Conservation (phyloP, 1,139 yeast genomes). For the Pichia sp. region DNA sequence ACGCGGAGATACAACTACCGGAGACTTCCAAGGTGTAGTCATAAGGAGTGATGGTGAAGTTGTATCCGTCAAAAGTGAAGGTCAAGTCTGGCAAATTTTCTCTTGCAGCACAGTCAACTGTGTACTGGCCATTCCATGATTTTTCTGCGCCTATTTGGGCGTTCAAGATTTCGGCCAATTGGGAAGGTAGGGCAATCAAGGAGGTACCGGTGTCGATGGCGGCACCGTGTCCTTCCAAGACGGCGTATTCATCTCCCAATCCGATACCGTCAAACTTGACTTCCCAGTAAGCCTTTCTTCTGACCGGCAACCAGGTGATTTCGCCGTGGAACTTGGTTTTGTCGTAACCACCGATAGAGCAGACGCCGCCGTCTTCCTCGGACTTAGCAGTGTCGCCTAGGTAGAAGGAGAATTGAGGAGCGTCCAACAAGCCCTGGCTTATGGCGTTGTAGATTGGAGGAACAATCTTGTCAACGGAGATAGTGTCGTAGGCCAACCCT, state of each 20-base stretch:
- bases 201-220: slow-evolving; percentile 99
- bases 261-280: slow-evolving; percentile 87
- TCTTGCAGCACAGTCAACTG: slow-evolving; percentile 82
- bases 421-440: slow-evolving; percentile 72
- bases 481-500: slow-evolving; percentile 89
- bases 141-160: slow-evolving; percentile 95
- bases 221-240: slow-evolving; percentile 80
- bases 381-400: slow-evolving; percentile 71
- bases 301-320: slow-evolving; percentile 90
- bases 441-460: slow-evolving; percentile 94
- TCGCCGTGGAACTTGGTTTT: slow-evolving; percentile 70
- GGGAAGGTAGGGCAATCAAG: slow-evolving; percentile 87
- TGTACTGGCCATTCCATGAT: slow-evolving; percentile 96
- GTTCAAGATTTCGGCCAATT: slow-evolving; percentile 90
- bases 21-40: slow-evolving; percentile 92
- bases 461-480: slow-evolving; percentile 79
- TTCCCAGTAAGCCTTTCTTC: slow-evolving; percentile 99
- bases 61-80: slow-evolving; percentile 80
- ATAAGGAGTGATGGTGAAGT: slow-evolving; percentile 80
- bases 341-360: slow-evolving; percentile 93
- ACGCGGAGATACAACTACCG: slow-evolving; percentile 92
- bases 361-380: slow-evolving; percentile 76
- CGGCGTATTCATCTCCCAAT: slow-evolving; percentile 87
- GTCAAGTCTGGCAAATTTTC: slow-evolving; percentile 85
- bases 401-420: slow-evolving; percentile 82